Conservation (phyloP, 306 rosid genomes). For the Adenanthera pavonina region DNA sequence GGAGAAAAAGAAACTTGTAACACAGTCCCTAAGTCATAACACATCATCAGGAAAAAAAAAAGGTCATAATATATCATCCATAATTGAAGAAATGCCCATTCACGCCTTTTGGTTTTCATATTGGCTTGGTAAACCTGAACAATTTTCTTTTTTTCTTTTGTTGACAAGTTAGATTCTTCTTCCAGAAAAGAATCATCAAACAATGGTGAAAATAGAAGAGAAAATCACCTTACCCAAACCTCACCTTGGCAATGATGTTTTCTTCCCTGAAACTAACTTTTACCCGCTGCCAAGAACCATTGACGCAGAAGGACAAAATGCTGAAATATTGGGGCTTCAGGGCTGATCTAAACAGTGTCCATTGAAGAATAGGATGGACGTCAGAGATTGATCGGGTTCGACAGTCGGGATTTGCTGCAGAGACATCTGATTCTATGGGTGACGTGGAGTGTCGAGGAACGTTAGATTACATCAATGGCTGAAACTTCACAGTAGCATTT, state of each 20-base stretch:
- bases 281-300: background rate
- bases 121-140: background rate
- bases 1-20: background rate
- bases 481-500: background rate
- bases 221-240: background rate
- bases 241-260: background rate
- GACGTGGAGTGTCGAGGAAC: accelerated
- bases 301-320: background rate
- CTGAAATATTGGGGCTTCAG: background rate
- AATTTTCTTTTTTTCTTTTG: background rate
- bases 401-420: no score
- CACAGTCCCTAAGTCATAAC: background rate
- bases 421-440: no score
- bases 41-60: no score
- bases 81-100: background rate
- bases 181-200: background rate
- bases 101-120: background rate
- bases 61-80: no score
- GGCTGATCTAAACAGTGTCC: background rate
- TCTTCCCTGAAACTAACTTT: background rate
- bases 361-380: no score
- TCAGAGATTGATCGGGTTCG: background rate
- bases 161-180: background rate
- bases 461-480: background rate
- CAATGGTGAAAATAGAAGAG: background rate